Conservation (phyloP, 2,329 filamentous ascomycete species). For the Fusarium begoniae region DNA sequence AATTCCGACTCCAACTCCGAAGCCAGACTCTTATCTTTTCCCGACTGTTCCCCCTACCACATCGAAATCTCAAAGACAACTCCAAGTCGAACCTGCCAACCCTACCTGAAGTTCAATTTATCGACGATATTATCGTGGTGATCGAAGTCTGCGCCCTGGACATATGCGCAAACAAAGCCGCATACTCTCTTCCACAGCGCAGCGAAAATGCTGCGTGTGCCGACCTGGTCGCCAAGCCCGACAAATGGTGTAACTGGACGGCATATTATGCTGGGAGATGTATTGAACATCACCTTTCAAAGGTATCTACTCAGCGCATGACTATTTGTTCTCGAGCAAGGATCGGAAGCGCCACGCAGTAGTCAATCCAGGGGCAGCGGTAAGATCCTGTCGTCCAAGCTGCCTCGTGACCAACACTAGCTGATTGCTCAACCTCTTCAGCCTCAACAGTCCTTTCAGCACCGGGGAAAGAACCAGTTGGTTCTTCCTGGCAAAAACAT, state of each 20-base stretch:
- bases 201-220: not conserved
- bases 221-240: not conserved
- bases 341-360: not conserved
- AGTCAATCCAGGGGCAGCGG: too few species aligned
- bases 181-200: too few species aligned
- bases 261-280: too few species aligned
- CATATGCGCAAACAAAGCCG: too few species aligned
- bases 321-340: not conserved
- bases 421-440: not conserved
- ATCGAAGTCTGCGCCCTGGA: not conserved
- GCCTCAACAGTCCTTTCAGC: too few species aligned
- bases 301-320: not conserved
- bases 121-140: fast-evolving
- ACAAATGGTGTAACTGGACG: not conserved
- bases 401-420: not conserved
- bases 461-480: not conserved
- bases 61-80: not conserved
- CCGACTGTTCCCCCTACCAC: fast-evolving
- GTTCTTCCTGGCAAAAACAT: too few species aligned
- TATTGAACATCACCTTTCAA: not conserved
- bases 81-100: not conserved
- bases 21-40: not conserved
- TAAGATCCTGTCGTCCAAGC: too few species aligned
- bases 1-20: not conserved
- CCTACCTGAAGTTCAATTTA: fast-evolving